phyloP scores from a whole-genome alignment of 352 stramenopile species.

The Ophiocytium majus region DNA sequence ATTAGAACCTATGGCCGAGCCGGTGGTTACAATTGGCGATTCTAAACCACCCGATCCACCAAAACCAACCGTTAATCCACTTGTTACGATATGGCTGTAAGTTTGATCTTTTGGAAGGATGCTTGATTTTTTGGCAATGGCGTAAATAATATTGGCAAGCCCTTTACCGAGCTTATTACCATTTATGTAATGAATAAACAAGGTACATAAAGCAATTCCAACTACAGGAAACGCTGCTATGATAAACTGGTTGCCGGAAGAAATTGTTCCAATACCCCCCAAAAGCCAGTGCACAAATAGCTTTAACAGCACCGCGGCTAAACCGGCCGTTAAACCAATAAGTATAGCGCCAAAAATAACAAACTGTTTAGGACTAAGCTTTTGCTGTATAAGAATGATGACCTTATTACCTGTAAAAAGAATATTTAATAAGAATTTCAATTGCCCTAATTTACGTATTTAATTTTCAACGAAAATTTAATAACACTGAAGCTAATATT shows the following conservation, averaged over 20 bases:
- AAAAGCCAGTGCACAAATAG: background rate
- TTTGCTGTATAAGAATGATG: background rate
- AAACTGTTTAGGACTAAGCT: conserved; percentile 10
- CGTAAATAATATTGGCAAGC: background rate
- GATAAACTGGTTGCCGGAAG: background rate
- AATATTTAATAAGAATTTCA: too few relatives aligned
- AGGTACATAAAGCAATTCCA: background rate
- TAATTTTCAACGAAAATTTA: too few relatives aligned
- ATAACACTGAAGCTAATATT: too few relatives aligned
- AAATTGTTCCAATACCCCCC: background rate
- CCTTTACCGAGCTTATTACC: conserved; percentile 10
- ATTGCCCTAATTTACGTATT: too few relatives aligned
- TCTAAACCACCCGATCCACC: background rate
- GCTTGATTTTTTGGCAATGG: background rate
- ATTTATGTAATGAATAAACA: background rate
- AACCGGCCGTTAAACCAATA: background rate
- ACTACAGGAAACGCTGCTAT: background rate
- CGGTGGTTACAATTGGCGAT: conserved; percentile 4
- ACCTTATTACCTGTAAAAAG: background rate
- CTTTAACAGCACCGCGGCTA: background rate
- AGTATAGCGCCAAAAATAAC: conserved; percentile 11
- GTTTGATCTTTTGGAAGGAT: background rate
- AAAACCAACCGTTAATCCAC: conserved; percentile 1
- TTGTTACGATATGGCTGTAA: conserved; percentile 4
- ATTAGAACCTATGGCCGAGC: conserved; percentile 6